phyloP scores from a whole-genome alignment of 345 rosid species.

The Brassica nigra region DNA sequence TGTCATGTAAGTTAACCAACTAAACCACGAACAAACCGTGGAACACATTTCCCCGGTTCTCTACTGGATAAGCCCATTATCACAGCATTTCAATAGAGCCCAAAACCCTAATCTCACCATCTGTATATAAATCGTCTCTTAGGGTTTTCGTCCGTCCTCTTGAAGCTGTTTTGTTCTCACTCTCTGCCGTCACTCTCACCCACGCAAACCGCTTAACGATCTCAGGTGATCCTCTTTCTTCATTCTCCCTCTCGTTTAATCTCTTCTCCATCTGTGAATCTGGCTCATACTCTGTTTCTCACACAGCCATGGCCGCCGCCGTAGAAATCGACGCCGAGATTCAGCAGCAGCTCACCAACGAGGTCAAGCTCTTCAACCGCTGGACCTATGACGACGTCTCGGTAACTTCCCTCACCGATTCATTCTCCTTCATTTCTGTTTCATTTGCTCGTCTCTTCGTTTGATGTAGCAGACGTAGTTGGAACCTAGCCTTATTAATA shows the following conservation, averaged over 20 bases:
- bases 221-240: constrained; percentile 25
- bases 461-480: background rate
- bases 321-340: constrained; percentile 34
- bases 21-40: constrained; percentile 10
- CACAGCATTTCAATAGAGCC: constrained; percentile 1
- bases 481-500: background rate
- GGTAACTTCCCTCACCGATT: constrained; percentile 36
- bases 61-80: constrained; percentile 34
- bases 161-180: constrained; percentile 1
- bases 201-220: constrained; percentile 32
- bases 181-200: constrained; percentile 31
- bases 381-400: constrained; percentile 70
- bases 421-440: background rate
- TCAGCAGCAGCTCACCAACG: constrained; percentile 44
- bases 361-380: constrained; percentile 76
- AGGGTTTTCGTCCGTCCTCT: constrained; percentile 34
- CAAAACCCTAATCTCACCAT: constrained; percentile 23
- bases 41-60: constrained; percentile 3
- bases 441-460: background rate
- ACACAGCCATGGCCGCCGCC: constrained; percentile 38
- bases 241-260: background rate
- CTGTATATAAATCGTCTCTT: constrained; percentile 17
- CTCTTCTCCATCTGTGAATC: background rate
- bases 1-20: constrained; percentile 10
- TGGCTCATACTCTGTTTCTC: constrained; percentile 10